These are phyloP conservation scores for Daldinia sp. DNA, from an alignment of 2,329 filamentous ascomycete genomes.

Conservation along the genomic window DNA sequence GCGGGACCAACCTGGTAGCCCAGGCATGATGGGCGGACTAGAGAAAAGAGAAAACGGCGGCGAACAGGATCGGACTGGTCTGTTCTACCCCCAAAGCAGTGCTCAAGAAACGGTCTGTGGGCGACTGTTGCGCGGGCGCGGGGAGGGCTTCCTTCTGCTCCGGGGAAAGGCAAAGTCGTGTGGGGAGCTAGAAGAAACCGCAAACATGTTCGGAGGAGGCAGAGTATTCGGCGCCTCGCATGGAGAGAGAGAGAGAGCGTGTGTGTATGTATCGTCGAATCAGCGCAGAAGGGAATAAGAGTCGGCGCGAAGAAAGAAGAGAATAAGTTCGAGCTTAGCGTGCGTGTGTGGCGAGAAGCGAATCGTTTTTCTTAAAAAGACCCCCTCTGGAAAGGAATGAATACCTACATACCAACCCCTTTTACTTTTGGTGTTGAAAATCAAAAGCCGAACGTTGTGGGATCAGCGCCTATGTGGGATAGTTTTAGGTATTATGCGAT, in stretches of 20 bases:
- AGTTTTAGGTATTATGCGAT: not conserved
- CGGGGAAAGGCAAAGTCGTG: slow-evolving; percentile 51
- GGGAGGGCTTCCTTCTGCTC: slow-evolving; percentile 51
- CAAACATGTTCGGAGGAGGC: slow-evolving; percentile 52
- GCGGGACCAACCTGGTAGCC: slow-evolving; percentile 64
- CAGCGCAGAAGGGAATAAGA: not conserved
- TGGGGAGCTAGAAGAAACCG: slow-evolving; percentile 49
- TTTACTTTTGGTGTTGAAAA: slow-evolving; percentile 2
- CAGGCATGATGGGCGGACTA: slow-evolving; percentile 62
- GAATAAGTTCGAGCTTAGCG: not conserved
- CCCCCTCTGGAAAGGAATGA: not conserved
- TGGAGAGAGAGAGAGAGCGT: slow-evolving; percentile 40
- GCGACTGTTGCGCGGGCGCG: slow-evolving; percentile 24
- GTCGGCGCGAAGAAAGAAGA: not conserved
- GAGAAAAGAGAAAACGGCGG: slow-evolving; percentile 4
- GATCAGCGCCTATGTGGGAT: slow-evolving; percentile 1
- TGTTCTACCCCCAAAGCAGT: slow-evolving; percentile 19
- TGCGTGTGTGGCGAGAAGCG: not conserved
- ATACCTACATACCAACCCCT: not conserved
- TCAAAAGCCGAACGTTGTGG: slow-evolving; percentile 1
- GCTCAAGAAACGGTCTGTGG: slow-evolving; percentile 36
- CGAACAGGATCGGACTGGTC: not conserved
- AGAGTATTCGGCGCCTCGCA: slow-evolving; percentile 46
- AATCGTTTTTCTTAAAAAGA: not conserved
- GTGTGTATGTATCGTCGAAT: not conserved